Evolutionary conservation across 176 grass and related monocot genomes (phyloP), one percentile per base, ranked within the genome.

Genomic region (Puccinellia tenuiflora): DNA sequence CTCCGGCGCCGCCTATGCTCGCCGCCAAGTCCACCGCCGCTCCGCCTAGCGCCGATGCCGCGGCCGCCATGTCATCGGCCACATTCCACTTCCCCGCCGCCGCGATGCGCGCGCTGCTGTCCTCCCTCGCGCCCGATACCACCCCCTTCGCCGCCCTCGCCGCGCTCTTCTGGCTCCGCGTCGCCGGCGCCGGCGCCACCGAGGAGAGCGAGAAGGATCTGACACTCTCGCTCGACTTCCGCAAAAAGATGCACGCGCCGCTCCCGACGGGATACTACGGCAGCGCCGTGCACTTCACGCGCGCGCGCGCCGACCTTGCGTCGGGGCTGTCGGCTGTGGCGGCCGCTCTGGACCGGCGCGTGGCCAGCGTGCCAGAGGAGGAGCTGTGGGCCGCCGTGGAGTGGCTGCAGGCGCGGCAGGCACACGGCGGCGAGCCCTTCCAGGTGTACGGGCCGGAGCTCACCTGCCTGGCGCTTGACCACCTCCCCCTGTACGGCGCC

Each of bases 371-470:
- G 54, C 17, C 61, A 10, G 95, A 97, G 90, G 92, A 87, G 7
- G 88, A 97, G 0, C 28, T 94, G 33, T 94, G 95, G 95, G 71
- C 82, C 13, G 80, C 85, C 15, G 39, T 88, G 18, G 90, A 90
- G 73, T 97, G 95, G 95, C 76, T 93, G 53, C 78, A 94, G 63
- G 85, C 55, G 64, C 81, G 76, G 21, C 78, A 81, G 59, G 24
- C 72, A 9, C 30, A 39, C 4, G 77, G 73, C 39, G 45, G 45
- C 3, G 89, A 56, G 73, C 51, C 90, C 24, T 93, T 94, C 86
- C 92, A 88, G 64, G 88, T 97, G 90, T 97, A 94, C 83, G 95
- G 95, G 14, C 95, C 95, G 4, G 92, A 97, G 88, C 90, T 97
- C 15, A 97, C 95, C 34, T 91, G 88, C 86, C 9, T 94, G 71